phyloP scores from a whole-genome alignment of 345 rosid species.

The Populus pruinosa region DNA sequence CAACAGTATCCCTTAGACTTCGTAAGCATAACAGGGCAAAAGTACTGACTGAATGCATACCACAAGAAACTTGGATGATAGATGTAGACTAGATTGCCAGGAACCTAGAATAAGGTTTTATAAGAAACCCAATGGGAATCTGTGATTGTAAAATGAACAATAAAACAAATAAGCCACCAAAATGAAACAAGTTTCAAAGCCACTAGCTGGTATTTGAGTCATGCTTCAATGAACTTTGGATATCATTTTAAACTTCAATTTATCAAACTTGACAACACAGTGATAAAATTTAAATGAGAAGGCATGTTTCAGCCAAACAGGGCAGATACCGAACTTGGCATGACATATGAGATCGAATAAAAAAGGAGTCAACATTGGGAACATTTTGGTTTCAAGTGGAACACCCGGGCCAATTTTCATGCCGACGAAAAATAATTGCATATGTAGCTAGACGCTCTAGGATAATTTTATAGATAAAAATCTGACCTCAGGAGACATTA shows the following conservation, averaged over 20 bases:
- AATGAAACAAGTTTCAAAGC: not conserved
- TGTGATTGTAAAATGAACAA: not conserved
- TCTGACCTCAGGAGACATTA: constrained; percentile 56
- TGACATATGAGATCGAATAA: not conserved
- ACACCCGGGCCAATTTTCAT: no score
- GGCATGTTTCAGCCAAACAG: not conserved
- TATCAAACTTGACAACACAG: not conserved
- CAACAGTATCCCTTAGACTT: not conserved
- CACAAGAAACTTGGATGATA: not conserved
- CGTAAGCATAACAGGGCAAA: not conserved
- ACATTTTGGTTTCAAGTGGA: no score
- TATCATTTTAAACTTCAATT: not conserved
- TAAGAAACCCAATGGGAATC: not conserved
- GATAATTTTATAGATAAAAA: not conserved
- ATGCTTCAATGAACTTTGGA: not conserved
- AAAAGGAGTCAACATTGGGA: not conserved
- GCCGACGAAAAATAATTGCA: no score
- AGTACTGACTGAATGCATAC: not conserved
- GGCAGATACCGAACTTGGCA: not conserved
- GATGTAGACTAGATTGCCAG: no score
- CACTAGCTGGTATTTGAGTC: not conserved
- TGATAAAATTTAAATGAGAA: not conserved
- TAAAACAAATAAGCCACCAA: not conserved
- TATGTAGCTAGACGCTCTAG: not conserved
- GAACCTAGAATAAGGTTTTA: not conserved